Conservation (phyloP, 192 early-diverging fungal genomes). For the Tieghemiomyces parasiticus region DNA sequence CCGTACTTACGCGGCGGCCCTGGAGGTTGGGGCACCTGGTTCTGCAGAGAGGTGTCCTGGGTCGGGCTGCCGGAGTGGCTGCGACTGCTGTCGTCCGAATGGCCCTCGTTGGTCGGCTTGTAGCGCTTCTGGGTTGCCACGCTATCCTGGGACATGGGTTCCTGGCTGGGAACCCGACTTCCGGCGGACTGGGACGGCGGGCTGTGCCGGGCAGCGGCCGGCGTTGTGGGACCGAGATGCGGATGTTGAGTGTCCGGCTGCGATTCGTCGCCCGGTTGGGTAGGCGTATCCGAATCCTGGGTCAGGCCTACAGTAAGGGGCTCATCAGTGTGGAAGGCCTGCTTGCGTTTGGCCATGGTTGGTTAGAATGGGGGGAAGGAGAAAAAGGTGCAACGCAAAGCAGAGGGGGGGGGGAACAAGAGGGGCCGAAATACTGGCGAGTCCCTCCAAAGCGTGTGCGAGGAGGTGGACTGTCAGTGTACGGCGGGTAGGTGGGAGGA, state of each 20-base stretch:
- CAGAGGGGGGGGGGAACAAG: too few species aligned
- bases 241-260: neutral
- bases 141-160: neutral
- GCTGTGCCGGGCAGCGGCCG: neutral
- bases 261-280: neutral
- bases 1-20: neutral
- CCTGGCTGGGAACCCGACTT: too few species aligned
- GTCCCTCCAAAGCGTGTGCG: too few species aligned
- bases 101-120: too few species aligned
- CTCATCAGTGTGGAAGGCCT: neutral
- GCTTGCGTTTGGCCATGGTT: neutral
- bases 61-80: neutral
- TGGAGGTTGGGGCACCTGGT: too few species aligned
- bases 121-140: too few species aligned
- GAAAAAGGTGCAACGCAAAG: too few species aligned
- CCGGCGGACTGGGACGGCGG: too few species aligned
- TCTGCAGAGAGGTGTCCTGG: too few species aligned
- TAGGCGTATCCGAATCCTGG: neutral
- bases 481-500: too few species aligned
- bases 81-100: neutral
- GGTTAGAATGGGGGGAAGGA: neutral
- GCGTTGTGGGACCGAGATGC: neutral
- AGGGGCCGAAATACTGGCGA: too few species aligned
- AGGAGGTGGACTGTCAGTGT: too few species aligned
- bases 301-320: neutral